Evolutionary conservation across 1,284 basidiomycete species (phyloP).

Genomic region (Neonothopanus nambi): DNA sequence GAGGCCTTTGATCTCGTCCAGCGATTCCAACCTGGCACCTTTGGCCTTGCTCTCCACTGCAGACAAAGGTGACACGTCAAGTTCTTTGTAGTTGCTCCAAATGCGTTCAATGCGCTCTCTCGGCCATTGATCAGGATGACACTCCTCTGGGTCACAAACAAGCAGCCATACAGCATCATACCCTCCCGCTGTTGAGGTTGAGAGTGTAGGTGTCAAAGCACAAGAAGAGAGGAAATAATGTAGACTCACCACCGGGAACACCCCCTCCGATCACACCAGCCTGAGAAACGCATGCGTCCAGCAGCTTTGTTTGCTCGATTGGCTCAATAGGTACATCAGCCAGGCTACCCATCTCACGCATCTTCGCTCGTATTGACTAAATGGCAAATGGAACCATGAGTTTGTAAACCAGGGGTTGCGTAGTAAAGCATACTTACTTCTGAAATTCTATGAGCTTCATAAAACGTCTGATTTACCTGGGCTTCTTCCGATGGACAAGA

Average conservation of each 20-base stretch:
- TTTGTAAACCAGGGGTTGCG: background rate
- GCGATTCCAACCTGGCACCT: constrained; percentile 67
- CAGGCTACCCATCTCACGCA: constrained; percentile 85
- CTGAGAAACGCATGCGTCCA: constrained; percentile 77
- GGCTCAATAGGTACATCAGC: constrained; percentile 93
- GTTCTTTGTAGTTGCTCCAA: constrained; percentile 74
- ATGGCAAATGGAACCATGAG: constrained; percentile 12
- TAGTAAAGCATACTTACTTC: constrained; percentile 44
- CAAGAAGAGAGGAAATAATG: constrained; percentile 4
- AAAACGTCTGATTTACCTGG: constrained; percentile 53
- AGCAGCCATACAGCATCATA: constrained; percentile 97
- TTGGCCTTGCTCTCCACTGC: constrained; percentile 74
- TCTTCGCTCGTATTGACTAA: constrained; percentile 76
- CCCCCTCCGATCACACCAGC: constrained; percentile 92
- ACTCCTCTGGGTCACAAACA: constrained; percentile 63
- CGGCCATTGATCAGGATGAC: constrained; percentile 42
- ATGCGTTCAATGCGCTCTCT: constrained; percentile 63
- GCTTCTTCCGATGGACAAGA: constrained; percentile 42
- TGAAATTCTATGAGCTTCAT: constrained; percentile 53
- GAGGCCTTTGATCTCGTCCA: constrained; percentile 66
- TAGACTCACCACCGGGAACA: constrained; percentile 86
- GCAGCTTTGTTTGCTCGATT: constrained; percentile 81
- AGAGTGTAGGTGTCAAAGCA: background rate
- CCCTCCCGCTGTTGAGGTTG: constrained; percentile 73
- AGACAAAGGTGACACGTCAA: constrained; percentile 80